These are phyloP conservation scores for Cyclotella atomus DNA, from an alignment of 108 stramenopile species.

Conservation along the genomic window DNA sequence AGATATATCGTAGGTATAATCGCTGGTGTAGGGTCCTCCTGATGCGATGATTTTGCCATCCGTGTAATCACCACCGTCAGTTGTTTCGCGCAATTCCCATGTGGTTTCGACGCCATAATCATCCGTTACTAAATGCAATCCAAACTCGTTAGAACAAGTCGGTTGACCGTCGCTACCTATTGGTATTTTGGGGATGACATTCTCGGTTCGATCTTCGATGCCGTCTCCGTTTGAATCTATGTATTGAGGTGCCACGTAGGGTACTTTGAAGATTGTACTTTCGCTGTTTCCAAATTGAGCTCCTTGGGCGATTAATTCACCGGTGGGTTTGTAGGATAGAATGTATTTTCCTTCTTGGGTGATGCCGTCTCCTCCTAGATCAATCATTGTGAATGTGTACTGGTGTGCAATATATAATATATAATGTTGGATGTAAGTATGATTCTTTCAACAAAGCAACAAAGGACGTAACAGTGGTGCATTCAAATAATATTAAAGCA, in stretches of 20 bases:
- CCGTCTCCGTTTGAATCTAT: slow-evolving; percentile 35
- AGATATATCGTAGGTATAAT: slow-evolving; percentile 29
- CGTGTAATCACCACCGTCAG: slow-evolving; percentile 7
- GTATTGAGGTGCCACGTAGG: slow-evolving; percentile 18
- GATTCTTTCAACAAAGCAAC: too few species aligned
- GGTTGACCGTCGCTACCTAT: slow-evolving; percentile 12
- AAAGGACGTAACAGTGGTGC: too few species aligned
- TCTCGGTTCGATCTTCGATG: slow-evolving; percentile 42
- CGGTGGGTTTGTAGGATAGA: slow-evolving; percentile 27
- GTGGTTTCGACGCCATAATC: slow-evolving; percentile 54
- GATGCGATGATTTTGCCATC: slow-evolving; percentile 34
- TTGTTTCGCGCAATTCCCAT: slow-evolving; percentile 34
- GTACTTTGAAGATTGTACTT: slow-evolving; percentile 35
- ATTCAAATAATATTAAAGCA: neutral
- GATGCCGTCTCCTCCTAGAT: slow-evolving; percentile 27
- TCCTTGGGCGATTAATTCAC: slow-evolving; percentile 43
- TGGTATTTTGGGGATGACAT: slow-evolving; percentile 32
- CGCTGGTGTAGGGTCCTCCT: slow-evolving; percentile 38
- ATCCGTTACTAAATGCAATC: slow-evolving; percentile 41
- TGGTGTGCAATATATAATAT: too few species aligned
- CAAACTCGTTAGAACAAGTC: slow-evolving; percentile 37
- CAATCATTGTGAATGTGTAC: slow-evolving; percentile 47
- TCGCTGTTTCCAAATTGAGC: slow-evolving; percentile 22
- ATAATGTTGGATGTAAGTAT: too few species aligned
- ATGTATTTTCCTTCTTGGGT: slow-evolving; percentile 34